Conservation (phyloP, 345 rosid species). For the Clarkia xantiana region DNA sequence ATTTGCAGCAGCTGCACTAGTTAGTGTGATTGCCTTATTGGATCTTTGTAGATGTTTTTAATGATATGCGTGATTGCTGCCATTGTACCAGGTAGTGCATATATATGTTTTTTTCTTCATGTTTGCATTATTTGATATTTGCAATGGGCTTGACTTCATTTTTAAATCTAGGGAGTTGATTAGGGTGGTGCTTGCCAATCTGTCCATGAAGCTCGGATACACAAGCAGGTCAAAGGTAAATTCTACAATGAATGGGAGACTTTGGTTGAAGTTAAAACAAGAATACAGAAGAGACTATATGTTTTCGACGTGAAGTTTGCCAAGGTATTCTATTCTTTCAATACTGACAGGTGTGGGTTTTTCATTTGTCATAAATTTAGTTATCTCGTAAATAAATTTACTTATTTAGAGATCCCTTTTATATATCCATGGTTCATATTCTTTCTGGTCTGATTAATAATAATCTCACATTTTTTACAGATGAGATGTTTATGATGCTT, state of each 20-base stretch:
- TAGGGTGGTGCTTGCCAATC: slow-evolving; percentile 42
- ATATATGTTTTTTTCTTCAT: background rate
- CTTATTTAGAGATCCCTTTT: too few relatives aligned
- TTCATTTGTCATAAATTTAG: too few relatives aligned
- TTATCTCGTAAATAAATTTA: background rate
- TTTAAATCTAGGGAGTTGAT: slow-evolving; percentile 60
- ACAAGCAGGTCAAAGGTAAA: slow-evolving; percentile 62
- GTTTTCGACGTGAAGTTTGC: slow-evolving; percentile 89
- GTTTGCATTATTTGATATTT: background rate
- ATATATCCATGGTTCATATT: too few relatives aligned
- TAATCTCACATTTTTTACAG: slow-evolving; percentile 20
- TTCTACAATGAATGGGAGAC: slow-evolving; percentile 38
- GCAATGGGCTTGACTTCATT: background rate
- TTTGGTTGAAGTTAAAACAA: slow-evolving; percentile 62
- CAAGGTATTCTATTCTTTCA: slow-evolving; percentile 57
- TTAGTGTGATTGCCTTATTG: background rate
- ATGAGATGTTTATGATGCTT: slow-evolving; percentile 82
- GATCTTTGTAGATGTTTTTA: slow-evolving; percentile 61
- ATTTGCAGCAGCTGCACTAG: background rate
- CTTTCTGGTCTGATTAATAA: too few relatives aligned
- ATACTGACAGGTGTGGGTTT: too few relatives aligned
- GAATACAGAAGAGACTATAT: slow-evolving; percentile 81
- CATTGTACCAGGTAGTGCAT: slow-evolving; percentile 51
- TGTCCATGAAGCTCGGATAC: slow-evolving; percentile 65
- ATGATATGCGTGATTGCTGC: slow-evolving; percentile 77